Conservation (phyloP, 768 basidiomycete genomes). For the Mycena rosella region DNA sequence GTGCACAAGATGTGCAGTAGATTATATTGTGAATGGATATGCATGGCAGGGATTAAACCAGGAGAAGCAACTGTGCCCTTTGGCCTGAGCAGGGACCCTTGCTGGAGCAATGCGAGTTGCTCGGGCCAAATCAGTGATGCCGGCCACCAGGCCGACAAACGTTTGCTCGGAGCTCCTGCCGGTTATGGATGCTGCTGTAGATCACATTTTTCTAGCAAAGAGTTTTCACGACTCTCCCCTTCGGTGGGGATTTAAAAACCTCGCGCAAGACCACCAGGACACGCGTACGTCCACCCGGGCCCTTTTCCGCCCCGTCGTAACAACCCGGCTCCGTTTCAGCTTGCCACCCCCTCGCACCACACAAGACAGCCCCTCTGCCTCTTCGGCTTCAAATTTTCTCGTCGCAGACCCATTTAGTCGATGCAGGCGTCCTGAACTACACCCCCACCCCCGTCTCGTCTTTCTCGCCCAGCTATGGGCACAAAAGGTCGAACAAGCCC, state of each 20-base stretch:
- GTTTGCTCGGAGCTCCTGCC: too few relatives aligned
- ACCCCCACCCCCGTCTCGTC: slow-evolving; percentile 21
- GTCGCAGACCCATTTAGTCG: slow-evolving; percentile 39
- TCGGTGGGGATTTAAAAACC: too few relatives aligned
- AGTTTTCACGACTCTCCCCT: too few relatives aligned
- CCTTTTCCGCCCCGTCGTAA: slow-evolving; percentile 2
- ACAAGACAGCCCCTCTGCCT: neutral
- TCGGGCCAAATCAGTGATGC: too few relatives aligned
- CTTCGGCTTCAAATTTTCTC: slow-evolving; percentile 38
- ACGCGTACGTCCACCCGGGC: slow-evolving; percentile 22
- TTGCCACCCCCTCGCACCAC: slow-evolving; percentile 14
- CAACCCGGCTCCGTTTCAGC: slow-evolving; percentile 11
- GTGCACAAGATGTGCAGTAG: neutral
- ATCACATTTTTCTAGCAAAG: too few relatives aligned
- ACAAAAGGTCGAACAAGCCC: slow-evolving; percentile 85
- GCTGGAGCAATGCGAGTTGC: too few relatives aligned
- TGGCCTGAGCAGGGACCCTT: too few relatives aligned
- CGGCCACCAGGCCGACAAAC: too few relatives aligned
- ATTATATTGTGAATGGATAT: neutral
- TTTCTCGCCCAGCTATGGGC: slow-evolving; percentile 56
- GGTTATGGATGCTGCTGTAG: too few relatives aligned
- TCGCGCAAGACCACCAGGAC: slow-evolving; percentile 22
- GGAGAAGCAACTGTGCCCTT: too few relatives aligned
- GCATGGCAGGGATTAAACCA: too few relatives aligned
- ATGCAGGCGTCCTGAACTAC: slow-evolving; percentile 48